These are phyloP conservation scores for Vishniacozyma victoriae DNA, from an alignment of 768 basidiomycete genomes.

Conservation along the genomic window DNA sequence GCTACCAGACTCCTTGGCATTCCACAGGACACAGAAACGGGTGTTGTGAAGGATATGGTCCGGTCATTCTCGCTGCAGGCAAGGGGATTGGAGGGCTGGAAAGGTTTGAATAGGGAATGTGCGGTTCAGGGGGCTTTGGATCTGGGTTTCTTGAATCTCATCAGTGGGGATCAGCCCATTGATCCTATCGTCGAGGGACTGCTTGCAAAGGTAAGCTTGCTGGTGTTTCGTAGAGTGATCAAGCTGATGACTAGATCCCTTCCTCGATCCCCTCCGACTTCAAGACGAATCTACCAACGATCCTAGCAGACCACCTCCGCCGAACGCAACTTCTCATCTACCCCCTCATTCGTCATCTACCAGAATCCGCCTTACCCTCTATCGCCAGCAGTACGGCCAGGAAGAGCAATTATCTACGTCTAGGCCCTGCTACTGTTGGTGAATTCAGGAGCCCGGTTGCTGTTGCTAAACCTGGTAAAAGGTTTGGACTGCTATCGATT, in stretches of 20 bases:
- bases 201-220: slow-evolving; percentile 16
- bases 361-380: slow-evolving; percentile 1
- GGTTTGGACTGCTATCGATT: slow-evolving; percentile 40
- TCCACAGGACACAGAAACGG: slow-evolving; percentile 10
- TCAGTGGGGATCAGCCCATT: slow-evolving; percentile 10
- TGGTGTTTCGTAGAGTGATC: background rate
- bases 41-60: slow-evolving; percentile 12
- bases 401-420: background rate
- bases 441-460: slow-evolving; percentile 39
- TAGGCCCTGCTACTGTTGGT: slow-evolving; percentile 4
- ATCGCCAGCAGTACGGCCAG: background rate
- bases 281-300: slow-evolving; percentile 7
- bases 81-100: slow-evolving; percentile 26
- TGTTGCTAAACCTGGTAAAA: slow-evolving; percentile 39
- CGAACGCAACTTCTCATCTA: slow-evolving; percentile 28
- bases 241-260: background rate
- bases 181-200: slow-evolving; percentile 10
- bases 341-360: slow-evolving; percentile 27
- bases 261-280: slow-evolving; percentile 6
- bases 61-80: slow-evolving; percentile 18
- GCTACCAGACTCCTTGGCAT: slow-evolving; percentile 23
- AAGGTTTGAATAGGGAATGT: slow-evolving; percentile 3
- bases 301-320: slow-evolving; percentile 19
- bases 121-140: slow-evolving; percentile 26
- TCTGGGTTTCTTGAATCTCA: slow-evolving; percentile 24